Evolutionary conservation across 495 filamentous ascomycete genomes (phyloP), one percentile per base, ranked within the genome.

Genomic region (Baudoinia panamericana): DNA sequence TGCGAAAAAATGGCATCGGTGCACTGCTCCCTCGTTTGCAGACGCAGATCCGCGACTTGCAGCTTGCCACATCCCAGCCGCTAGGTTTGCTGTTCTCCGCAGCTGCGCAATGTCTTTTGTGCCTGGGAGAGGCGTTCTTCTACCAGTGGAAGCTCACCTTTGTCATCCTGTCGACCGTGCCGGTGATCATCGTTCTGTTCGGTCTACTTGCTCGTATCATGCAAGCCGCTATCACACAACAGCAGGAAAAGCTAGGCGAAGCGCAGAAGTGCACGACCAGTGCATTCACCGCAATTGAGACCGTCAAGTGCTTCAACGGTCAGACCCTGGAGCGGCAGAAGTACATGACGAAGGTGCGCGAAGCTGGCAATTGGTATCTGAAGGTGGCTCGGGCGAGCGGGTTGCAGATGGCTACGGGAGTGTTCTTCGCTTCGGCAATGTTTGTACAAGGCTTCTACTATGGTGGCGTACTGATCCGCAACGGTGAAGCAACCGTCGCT

Each of bases 361-460:
- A 57, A 17, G 80, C 84, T 1, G 76, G 75, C 20, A 56, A 56
- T 17, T 70, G 70, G 29, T 94, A 87, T 56, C 57, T 73, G 15
- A 59, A 65, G 25, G 82, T 88, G 53, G 82, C 78, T 2, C 62
- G 69, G 28, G 61, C 73, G 7, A 79, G 75, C 50, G 76, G 82
- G 4, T 48, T 72, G 1, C 84, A 93, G 53, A 72, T 82, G 40
- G 73, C 77, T 0, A 70, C 82, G 31, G 67, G 82, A 30, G 76
- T 78, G 30, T 68, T 93, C 48, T 71, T 82, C 61, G 78, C 76
- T 24, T 70, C 85, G 12, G 67, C 68, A 2, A 79, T 96, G 62
- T 94, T 96, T 41, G 80, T 93, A 0, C 73, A 85, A 50, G 88
- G 87, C 0, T 95, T 97, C 50, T 95, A 82, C 74, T 93, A 85